A percentile compares a stretch with the other conserved stretches of the same genome.
Evolutionary conservation across 2,329 filamentous ascomycete genomes (phyloP).

Genomic region (Aspergillus carbonarius): DNA sequence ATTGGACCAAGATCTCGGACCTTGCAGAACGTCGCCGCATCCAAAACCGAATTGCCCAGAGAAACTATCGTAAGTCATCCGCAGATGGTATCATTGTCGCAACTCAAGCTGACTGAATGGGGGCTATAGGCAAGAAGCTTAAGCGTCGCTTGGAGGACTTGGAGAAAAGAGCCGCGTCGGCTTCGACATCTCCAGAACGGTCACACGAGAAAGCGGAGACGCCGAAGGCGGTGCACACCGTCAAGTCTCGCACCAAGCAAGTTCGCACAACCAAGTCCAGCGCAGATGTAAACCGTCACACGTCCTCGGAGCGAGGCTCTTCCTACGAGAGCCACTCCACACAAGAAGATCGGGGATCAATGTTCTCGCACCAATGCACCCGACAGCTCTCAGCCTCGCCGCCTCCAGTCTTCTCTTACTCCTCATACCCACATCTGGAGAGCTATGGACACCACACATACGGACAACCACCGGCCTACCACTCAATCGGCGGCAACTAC

Average conservation of each 20-base stretch:
- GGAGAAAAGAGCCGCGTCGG: conserved; percentile 60
- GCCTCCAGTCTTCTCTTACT: conserved; percentile 56
- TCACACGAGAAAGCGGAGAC: conserved; percentile 54
- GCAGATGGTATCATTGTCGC: neutral
- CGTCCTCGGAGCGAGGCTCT: conserved; percentile 31
- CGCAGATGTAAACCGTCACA: conserved; percentile 23
- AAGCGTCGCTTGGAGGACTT: conserved; percentile 67
- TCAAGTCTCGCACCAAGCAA: conserved; percentile 28
- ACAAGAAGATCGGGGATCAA: conserved; percentile 49
- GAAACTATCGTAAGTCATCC: conserved; percentile 79
- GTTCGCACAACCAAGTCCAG: conserved; percentile 28
- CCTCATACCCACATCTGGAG: conserved; percentile 49
- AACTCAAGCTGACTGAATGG: conserved; percentile 1
- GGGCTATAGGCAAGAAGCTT: conserved; percentile 59
- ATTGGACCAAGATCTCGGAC: conserved; percentile 99
- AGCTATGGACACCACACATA: conserved; percentile 39
- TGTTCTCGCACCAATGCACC: conserved; percentile 60
- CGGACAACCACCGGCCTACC: conserved; percentile 36
- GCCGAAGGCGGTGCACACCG: conserved; percentile 22
- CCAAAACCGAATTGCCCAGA: conserved; percentile 96
- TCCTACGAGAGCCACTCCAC: conserved; percentile 35
- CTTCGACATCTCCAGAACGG: conserved; percentile 62
- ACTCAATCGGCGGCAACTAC: conserved; percentile 33
- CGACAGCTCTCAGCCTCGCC: conserved; percentile 60
- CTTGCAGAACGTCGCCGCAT: conserved; percentile 90